Conservation (phyloP, 2,329 filamentous ascomycete species). For the Calonectria pauciramosa region DNA sequence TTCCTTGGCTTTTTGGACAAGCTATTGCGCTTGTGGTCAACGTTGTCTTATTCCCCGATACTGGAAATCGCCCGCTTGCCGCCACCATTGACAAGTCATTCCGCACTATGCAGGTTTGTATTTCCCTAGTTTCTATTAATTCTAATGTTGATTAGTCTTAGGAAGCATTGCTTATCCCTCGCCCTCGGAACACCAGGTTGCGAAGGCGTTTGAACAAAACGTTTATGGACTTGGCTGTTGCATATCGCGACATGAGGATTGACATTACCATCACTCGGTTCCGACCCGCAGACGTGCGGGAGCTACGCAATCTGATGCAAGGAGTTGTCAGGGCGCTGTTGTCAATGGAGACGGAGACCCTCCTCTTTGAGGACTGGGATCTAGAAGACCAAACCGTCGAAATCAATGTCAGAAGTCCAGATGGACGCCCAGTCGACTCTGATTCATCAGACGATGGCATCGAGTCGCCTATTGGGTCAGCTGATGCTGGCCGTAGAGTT, state of each 20-base stretch:
- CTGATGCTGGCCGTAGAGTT: conserved; percentile 41
- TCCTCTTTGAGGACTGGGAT: conserved; percentile 56
- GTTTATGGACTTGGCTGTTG: conserved; percentile 69
- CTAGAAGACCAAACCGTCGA: conserved; percentile 26
- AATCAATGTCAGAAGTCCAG: conserved; percentile 29
- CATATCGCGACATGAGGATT: conserved; percentile 68
- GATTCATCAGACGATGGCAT: conserved; percentile 19
- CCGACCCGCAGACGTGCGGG: conserved; percentile 61
- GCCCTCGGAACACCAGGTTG: conserved; percentile 46
- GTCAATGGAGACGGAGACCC: conserved; percentile 64
- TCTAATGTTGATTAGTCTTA: conserved; percentile 19
- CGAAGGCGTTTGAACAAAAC: conserved; percentile 62
- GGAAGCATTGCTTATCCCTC: conserved; percentile 51
- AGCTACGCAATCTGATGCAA: conserved; percentile 68
- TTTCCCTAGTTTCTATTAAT: background rate
- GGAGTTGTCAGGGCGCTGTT: conserved; percentile 67
- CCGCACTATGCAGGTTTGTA: conserved; percentile 58
- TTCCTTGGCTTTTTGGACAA: conserved; percentile 70
- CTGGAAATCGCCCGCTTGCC: conserved; percentile 67
- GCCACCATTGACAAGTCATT: conserved; percentile 62
- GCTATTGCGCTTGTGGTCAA: conserved; percentile 65
- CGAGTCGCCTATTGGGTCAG: conserved; percentile 19
- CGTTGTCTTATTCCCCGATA: conserved; percentile 64
- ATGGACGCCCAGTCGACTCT: conserved; percentile 2
- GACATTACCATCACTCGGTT: conserved; percentile 70